These are phyloP conservation scores for Madurella mycetomatis DNA, from an alignment of 2,329 filamentous ascomycete species.

Conservation along the genomic window DNA sequence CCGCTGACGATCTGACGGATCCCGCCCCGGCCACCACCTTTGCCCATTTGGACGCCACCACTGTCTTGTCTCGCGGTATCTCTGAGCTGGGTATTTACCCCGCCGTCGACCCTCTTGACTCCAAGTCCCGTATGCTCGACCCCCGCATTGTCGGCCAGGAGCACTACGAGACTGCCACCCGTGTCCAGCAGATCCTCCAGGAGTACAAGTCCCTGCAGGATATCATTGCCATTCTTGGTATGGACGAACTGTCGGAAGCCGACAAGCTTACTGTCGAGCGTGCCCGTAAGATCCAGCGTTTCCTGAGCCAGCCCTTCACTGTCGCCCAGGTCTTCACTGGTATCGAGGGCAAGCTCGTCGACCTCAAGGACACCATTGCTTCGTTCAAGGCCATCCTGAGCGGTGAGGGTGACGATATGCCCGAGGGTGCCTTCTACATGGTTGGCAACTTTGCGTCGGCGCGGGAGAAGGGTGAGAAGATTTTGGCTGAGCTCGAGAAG, in stretches of 20 bases:
- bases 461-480: slow-evolving; percentile 98
- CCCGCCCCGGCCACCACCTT: slow-evolving; percentile 99
- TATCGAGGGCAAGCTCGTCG: slow-evolving; percentile 95
- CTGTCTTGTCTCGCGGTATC: slow-evolving; percentile 99
- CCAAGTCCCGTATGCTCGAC: slow-evolving; percentile 99
- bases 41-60: slow-evolving; percentile 99
- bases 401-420: slow-evolving; percentile 93
- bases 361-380: slow-evolving; percentile 96
- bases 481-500: slow-evolving; percentile 87
- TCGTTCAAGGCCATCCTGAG: slow-evolving; percentile 96
- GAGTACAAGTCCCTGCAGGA: slow-evolving; percentile 99
- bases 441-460: slow-evolving; percentile 93
- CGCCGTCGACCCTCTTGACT: slow-evolving; percentile 98
- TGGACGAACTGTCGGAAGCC: slow-evolving; percentile 98
- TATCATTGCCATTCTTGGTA: slow-evolving; percentile 99
- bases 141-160: slow-evolving; percentile 97
- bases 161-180: slow-evolving; percentile 91
- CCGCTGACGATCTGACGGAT: slow-evolving; percentile 99
- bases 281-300: slow-evolving; percentile 99
- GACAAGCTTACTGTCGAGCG: slow-evolving; percentile 99
- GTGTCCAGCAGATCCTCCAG: slow-evolving; percentile 98
- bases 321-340: slow-evolving; percentile 76
- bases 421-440: slow-evolving; percentile 96
- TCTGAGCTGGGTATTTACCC: slow-evolving; percentile 99
- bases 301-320: slow-evolving; percentile 99